phyloP scores from a whole-genome alignment of 768 basidiomycete genomes.

The Trametes cingulata region DNA sequence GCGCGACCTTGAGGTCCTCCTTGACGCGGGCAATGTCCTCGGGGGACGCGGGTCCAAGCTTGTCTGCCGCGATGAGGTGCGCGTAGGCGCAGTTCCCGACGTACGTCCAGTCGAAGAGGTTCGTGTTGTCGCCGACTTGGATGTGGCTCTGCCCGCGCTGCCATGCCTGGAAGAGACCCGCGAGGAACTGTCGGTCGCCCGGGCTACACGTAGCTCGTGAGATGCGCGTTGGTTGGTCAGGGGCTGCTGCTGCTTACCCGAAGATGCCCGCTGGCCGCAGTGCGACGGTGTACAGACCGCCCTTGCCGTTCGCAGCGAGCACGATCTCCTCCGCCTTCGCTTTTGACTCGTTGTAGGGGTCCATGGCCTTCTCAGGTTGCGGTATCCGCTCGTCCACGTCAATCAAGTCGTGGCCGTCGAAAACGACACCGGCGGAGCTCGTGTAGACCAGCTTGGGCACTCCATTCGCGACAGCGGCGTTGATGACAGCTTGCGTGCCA shows the following conservation, averaged over 20 bases:
- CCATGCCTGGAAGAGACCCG: constrained; percentile 78
- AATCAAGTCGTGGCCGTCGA: constrained; percentile 76
- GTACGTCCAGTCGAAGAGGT: constrained; percentile 95
- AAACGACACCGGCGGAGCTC: constrained; percentile 88
- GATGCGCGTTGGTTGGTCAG: neutral
- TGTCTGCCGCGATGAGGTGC: constrained; percentile 92
- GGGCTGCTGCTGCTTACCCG: constrained; percentile 55
- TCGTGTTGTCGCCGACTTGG: constrained; percentile 92
- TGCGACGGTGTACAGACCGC: constrained; percentile 84
- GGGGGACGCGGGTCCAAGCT: constrained; percentile 58
- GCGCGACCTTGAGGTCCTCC: constrained; percentile 47
- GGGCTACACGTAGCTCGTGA: constrained; percentile 51
- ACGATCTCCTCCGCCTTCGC: constrained; percentile 84
- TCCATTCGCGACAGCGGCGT: constrained; percentile 68
- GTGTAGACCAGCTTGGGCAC: constrained; percentile 93
- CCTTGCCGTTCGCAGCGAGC: constrained; percentile 82
- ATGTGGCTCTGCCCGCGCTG: constrained; percentile 82
- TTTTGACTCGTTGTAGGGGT: constrained; percentile 95
- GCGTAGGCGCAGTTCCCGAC: constrained; percentile 94
- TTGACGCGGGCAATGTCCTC: constrained; percentile 37
- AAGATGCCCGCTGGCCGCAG: constrained; percentile 94
- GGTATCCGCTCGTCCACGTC: constrained; percentile 88
- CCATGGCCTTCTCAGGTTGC: constrained; percentile 71
- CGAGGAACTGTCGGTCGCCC: constrained; percentile 85
- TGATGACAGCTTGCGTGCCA: constrained; percentile 83